Base-by-base conservation (phyloP, 257 asterid species). In the Rauvolfia tetraphylla region DNA sequence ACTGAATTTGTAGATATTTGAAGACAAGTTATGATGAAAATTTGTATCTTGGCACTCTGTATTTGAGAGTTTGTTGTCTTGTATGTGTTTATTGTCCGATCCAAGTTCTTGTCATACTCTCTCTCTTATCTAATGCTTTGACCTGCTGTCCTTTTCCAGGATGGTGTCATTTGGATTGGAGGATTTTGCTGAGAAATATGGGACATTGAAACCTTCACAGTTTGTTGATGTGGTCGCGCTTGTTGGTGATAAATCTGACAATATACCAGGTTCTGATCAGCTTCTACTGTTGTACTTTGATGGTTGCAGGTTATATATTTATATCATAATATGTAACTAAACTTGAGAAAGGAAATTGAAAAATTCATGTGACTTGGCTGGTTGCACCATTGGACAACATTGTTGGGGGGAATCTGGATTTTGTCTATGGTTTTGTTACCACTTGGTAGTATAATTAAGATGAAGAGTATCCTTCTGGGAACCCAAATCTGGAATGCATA, bases 101-200 rank as follows among this genome's bases (percentile, higher is more conserved):
- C 33, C 38, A 41, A 68, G 36, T 48, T 29, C 73, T 44, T 29
- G 57, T 44, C 72, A 68, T 59, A 36, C 72, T 39, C 72, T 20
- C 14, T 61, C 51, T 57, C 72, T 67, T 39, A n/a, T 59, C 49
- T 81, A 58, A 71, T 71, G 20, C 36, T 66, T 57, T 79, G 59
- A 74, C 49, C 42, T 79, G 68, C 56, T 44, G 57, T 71, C 65
- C 34, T 72, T 75, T 77, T 80, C 56, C 81, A 94, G 98, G 87
- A 94, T 94, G 98, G 84, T 87, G 74, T 95, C 99, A n/a, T 95
- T 92, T 83, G 99, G 99, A 74, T 71, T 92, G 89, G 98, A 95
- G 81, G 99, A 95, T 81, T 95, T 90, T 81, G 92, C 97, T 59
- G 81, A 84, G 81, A 88, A 85, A 75, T 93, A 91, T 86, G 99